phyloP scores from a whole-genome alignment of 306 rosid species.

The Acacia melanoxylon region DNA sequence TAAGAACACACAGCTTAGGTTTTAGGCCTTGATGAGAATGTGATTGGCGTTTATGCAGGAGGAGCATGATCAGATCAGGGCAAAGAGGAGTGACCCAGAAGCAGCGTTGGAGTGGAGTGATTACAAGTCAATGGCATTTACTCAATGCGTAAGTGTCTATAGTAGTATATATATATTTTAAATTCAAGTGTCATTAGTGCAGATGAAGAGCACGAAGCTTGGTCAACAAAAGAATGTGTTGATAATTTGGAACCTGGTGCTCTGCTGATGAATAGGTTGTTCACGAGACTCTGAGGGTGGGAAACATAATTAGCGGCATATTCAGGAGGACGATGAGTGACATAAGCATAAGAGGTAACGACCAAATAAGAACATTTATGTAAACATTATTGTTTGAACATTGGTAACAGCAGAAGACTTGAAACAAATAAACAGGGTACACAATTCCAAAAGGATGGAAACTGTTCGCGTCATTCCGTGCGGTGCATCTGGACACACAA shows the following conservation, averaged over 20 bases:
- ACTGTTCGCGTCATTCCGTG: conserved; percentile 91
- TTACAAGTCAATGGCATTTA: conserved; percentile 91
- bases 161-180: not conserved
- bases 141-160: conserved; percentile 74
- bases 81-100: conserved; percentile 45
- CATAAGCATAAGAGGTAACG: conserved; percentile 70
- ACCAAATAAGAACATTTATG: conserved; percentile 2
- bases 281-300: conserved; percentile 80
- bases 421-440: conserved; percentile 54
- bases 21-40: not conserved
- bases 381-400: too few species aligned
- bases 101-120: conserved; percentile 75
- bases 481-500: conserved; percentile 75
- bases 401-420: not conserved
- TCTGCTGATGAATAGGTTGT: conserved; percentile 53
- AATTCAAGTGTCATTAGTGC: not conserved
- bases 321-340: conserved; percentile 81
- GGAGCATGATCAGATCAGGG: conserved; percentile 81
- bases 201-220: not conserved
- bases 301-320: conserved; percentile 86
- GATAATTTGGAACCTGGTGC: conserved; percentile 32
- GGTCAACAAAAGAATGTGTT: not conserved
- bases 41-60: conserved; percentile 50
- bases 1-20: not conserved
- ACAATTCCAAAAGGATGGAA: conserved; percentile 95